Evolutionary conservation across 495 filamentous ascomycete species (phyloP).

Genomic region (Barbatosphaeria neglecta): DNA sequence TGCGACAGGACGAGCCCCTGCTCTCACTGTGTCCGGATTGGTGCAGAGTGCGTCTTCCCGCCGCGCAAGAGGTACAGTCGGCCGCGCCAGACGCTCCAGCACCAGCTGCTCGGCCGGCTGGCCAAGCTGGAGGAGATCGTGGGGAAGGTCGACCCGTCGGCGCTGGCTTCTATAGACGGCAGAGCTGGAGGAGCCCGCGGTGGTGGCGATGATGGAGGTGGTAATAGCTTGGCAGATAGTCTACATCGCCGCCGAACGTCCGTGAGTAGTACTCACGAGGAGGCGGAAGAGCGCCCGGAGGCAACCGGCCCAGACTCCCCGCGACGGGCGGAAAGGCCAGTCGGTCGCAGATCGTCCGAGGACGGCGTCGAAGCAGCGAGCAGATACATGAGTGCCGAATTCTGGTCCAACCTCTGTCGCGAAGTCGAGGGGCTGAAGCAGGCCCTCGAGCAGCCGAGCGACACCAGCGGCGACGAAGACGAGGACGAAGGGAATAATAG

Average conservation of each 20-base stretch:
- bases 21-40: slow-evolving; percentile 56
- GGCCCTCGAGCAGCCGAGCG: slow-evolving; percentile 24
- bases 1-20: slow-evolving; percentile 58
- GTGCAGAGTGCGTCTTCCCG: slow-evolving; percentile 65
- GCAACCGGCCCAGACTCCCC: not conserved
- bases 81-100: slow-evolving; percentile 18
- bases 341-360: not conserved
- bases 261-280: too few relatives aligned
- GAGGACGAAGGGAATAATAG: slow-evolving; percentile 40
- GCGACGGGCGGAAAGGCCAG: not conserved
- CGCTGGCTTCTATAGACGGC: slow-evolving; percentile 7
- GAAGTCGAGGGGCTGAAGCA: slow-evolving; percentile 43
- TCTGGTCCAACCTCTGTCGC: slow-evolving; percentile 65
- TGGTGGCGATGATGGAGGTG: not conserved
- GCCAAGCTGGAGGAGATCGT: slow-evolving; percentile 64
- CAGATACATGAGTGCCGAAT: slow-evolving; percentile 64
- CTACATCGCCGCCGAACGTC: too few relatives aligned
- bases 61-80: slow-evolving; percentile 38
- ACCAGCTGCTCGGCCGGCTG: slow-evolving; percentile 55
- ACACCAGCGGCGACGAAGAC: slow-evolving; percentile 45
- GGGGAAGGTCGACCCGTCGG: slow-evolving; percentile 28
- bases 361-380: slow-evolving; percentile 7
- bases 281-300: too few relatives aligned
- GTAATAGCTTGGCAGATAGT: not conserved
- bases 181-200: not conserved